Evolutionary conservation across 2,329 filamentous ascomycete species (phyloP).

Genomic region (Nemania sp.): DNA sequence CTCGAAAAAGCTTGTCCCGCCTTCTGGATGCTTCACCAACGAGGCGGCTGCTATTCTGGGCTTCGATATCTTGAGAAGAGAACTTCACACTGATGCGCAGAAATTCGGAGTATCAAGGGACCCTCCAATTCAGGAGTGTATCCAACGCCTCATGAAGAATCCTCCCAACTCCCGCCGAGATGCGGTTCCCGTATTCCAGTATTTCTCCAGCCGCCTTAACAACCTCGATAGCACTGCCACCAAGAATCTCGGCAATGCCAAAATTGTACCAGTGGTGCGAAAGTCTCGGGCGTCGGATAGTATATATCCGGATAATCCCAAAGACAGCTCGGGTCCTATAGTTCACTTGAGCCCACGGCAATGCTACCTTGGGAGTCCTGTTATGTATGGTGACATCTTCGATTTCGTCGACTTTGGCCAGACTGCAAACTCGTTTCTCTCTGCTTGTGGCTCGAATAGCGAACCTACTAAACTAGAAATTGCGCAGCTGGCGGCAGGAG

Average conservation of each 20-base stretch:
- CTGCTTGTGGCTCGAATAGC: slow-evolving; percentile 85
- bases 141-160: slow-evolving; percentile 69
- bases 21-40: slow-evolving; percentile 82
- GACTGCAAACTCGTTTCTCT: slow-evolving; percentile 85
- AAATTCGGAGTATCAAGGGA: slow-evolving; percentile 87
- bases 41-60: slow-evolving; percentile 74
- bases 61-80: slow-evolving; percentile 74
- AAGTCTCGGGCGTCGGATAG: slow-evolving; percentile 34
- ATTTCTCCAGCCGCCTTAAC: slow-evolving; percentile 75
- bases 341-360: slow-evolving; percentile 68
- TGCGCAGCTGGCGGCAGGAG: slow-evolving; percentile 77
- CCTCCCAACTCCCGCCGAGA: slow-evolving; percentile 70
- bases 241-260: slow-evolving; percentile 62
- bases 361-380: slow-evolving; percentile 76
- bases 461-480: slow-evolving; percentile 89
- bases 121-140: slow-evolving; percentile 76
- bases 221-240: slow-evolving; percentile 69
- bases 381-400: slow-evolving; percentile 83
- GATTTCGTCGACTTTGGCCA: slow-evolving; percentile 94
- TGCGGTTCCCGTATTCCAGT: slow-evolving; percentile 76
- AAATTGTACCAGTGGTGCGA: slow-evolving; percentile 70
- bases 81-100: slow-evolving; percentile 75
- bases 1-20: slow-evolving; percentile 67
- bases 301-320: slow-evolving; percentile 29
- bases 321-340: slow-evolving; percentile 47